Evolutionary conservation across 441 rosid species (phyloP).

Genomic region (Eruca vesicaria): DNA sequence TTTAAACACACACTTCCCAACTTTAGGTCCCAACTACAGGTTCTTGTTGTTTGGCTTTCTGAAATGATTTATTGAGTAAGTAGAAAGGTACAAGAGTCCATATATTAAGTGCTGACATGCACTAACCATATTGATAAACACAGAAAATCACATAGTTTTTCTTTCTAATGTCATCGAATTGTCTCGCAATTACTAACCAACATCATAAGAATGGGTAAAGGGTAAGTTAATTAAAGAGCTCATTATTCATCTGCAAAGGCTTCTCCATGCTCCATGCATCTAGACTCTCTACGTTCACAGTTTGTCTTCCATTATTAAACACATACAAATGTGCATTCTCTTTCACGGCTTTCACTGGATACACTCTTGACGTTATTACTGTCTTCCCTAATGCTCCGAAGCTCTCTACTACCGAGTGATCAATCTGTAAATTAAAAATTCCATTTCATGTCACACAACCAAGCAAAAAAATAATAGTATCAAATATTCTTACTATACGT

Average conservation of each 20-base stretch:
- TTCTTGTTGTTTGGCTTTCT: not conserved
- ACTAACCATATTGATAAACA: not conserved
- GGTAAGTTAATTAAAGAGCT: not conserved
- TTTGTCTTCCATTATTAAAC: slow-evolving; percentile 73
- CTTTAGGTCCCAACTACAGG: not conserved
- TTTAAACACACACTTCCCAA: not conserved
- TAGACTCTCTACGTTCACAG: slow-evolving; percentile 49
- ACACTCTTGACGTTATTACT: slow-evolving; percentile 71
- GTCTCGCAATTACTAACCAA: not conserved
- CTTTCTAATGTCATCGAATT: not conserved
- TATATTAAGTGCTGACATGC: not conserved
- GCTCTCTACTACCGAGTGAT: slow-evolving; percentile 76
- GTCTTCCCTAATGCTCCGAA: slow-evolving; percentile 75
- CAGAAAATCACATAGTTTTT: not conserved
- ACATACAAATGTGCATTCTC: slow-evolving; percentile 53
- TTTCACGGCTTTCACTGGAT: slow-evolving; percentile 54
- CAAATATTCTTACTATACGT: not conserved
- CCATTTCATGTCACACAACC: not conserved
- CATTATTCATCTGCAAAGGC: slow-evolving; percentile 42
- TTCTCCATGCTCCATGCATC: slow-evolving; percentile 73
- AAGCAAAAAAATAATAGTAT: not conserved
- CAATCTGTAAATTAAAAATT: slow-evolving; percentile 44
- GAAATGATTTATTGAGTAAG: not conserved
- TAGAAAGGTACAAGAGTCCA: not conserved
- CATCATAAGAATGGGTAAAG: not conserved